Evolutionary conservation across 2,329 filamentous ascomycete genomes (phyloP).

Genomic region (Pyricularia sp.): DNA sequence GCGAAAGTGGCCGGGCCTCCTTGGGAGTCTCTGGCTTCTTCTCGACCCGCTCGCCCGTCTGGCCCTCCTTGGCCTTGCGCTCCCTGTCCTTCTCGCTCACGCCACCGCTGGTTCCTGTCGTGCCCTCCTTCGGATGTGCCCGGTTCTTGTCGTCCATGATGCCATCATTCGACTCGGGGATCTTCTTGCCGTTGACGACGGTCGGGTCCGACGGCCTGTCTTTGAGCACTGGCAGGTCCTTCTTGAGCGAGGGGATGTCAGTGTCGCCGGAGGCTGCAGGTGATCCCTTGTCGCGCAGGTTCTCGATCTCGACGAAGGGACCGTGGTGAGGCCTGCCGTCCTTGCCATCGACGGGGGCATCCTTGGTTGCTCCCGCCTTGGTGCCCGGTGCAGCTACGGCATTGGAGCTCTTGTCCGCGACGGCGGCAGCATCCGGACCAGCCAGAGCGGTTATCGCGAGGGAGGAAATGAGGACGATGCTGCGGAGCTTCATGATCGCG

Average conservation of each 20-base stretch:
- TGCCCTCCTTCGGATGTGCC: conserved; percentile 69
- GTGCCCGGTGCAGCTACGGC: conserved; percentile 14
- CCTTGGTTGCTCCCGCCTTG: conserved; percentile 44
- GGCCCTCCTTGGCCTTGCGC: conserved; percentile 56
- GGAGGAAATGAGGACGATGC: conserved; percentile 50
- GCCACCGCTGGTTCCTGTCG: conserved; percentile 80
- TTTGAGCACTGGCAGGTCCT: conserved; percentile 33
- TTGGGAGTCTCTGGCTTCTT: conserved; percentile 79
- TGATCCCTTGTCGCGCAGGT: conserved; percentile 25
- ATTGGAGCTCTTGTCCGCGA: conserved; percentile 14
- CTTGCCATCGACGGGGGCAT: conserved; percentile 83
- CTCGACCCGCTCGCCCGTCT: conserved; percentile 54
- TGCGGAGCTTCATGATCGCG: conserved; percentile 49
- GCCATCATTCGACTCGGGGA: conserved; percentile 60
- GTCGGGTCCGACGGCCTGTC: conserved; percentile 42
- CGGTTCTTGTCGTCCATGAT: conserved; percentile 89
- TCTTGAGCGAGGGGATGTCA: conserved; percentile 19
- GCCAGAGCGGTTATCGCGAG: conserved; percentile 37
- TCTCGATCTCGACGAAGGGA: conserved; percentile 58
- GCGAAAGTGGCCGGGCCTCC: conserved; percentile 71
- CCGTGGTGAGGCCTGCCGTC: conserved; percentile 92
- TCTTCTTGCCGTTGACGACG: conserved; percentile 49
- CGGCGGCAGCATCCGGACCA: conserved; percentile 16
- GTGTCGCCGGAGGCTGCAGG: conserved; percentile 8
- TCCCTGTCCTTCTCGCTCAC: conserved; percentile 81